Evolutionary conservation across 345 rosid genomes (phyloP).

Genomic region (Atalantia buxifolia): DNA sequence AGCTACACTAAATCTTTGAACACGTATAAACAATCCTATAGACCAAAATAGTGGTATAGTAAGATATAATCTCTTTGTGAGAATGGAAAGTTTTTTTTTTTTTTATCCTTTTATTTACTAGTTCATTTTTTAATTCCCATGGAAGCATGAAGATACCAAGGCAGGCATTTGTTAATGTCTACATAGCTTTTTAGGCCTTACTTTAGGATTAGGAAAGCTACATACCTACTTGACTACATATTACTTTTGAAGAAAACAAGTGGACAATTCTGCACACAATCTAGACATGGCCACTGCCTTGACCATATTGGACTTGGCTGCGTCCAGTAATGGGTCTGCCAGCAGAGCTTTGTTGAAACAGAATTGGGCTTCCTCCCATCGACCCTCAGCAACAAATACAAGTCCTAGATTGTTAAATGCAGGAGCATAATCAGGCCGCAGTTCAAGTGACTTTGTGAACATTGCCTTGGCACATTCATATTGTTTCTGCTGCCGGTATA

Average conservation of each 20-base stretch:
- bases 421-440: conserved; percentile 88
- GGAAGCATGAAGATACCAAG: background rate
- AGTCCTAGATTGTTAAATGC: conserved; percentile 95
- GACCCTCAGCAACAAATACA: conserved; percentile 81
- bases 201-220: background rate
- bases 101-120: too few species aligned
- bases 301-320: conserved; percentile 81
- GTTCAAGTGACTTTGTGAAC: conserved; percentile 81
- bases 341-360: conserved; percentile 72
- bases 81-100: background rate
- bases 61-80: too few species aligned
- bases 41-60: too few species aligned
- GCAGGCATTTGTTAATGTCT: background rate
- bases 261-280: conserved; percentile 34
- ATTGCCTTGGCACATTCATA: conserved; percentile 86
- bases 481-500: conserved; percentile 71
- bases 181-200: background rate
- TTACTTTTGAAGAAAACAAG: conserved; percentile 19
- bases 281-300: conserved; percentile 42
- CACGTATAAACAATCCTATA: background rate
- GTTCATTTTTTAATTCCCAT: background rate
- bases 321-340: conserved; percentile 85
- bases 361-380: conserved; percentile 84
- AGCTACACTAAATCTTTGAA: background rate
- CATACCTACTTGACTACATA: background rate